Base-by-base conservation (phyloP, 768 basidiomycete genomes). In the Porpolomopsis calyptriformis region DNA sequence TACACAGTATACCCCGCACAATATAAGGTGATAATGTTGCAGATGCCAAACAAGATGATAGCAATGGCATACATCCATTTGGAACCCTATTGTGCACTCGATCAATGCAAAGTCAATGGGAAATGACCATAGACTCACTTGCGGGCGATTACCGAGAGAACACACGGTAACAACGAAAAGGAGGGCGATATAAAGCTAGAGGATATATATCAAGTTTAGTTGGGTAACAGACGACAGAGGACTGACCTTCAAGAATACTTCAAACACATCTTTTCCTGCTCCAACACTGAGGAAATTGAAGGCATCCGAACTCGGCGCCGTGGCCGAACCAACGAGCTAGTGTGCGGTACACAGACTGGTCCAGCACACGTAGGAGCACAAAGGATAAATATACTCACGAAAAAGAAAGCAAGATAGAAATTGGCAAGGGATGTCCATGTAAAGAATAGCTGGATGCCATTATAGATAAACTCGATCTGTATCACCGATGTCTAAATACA, bases 361-460 rank as follows among this genome's bases (percentile, higher is more conserved):
- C 18, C 59, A 53, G 1, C 40, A 36, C 49, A 56, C 55, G 40
- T 37, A 49, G 42, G 29, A 14, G 14, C n/a, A 45, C 40, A 57
- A 56, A 1, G 47, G 42, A 12, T 37, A 35, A 55, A n/a, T 49
- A 39, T 14, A 71, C 85, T 65, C 55, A 88, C 85, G 64, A 92
- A 93, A 75, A 86, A 93, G 71, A 93, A 92, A 34, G 90, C 86
- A 43, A 94, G 72, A 61, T 90, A 96, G 67, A 91, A 96, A 61
- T 93, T 94, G 25, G 88, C 92, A 36, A 94, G 68, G 12, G 83
- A 78, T 7, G 91, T 93, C 93, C 93, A 98, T 11, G 91, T 85
- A 64, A 98, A 96, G 45, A 96, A 34, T 19, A 97, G 79, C 54
- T 92, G 86, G 23, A 93, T 54, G 1, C 82, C 80, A 55, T 94